These are phyloP conservation scores for Eucalyptus marginata DNA, from an alignment of 345 rosid species.

Conservation along the genomic window DNA sequence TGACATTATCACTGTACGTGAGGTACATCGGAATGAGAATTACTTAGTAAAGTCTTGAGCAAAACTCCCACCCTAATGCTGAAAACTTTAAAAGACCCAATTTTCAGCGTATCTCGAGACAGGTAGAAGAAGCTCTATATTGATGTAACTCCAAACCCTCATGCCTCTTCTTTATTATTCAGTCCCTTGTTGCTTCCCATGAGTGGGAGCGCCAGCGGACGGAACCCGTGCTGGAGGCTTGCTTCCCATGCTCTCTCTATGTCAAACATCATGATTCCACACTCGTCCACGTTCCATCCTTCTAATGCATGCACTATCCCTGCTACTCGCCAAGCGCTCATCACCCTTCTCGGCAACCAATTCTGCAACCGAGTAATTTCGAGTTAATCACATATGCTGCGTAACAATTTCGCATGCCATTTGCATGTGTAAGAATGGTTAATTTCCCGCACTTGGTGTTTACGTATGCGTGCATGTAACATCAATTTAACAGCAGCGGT, in stretches of 20 bases:
- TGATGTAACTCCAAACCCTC: neutral
- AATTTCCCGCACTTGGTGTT: neutral
- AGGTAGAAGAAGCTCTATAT: neutral
- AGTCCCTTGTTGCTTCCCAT: neutral
- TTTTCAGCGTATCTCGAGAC: neutral
- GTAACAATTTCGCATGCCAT: neutral
- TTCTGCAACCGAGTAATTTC: constrained; percentile 12
- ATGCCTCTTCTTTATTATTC: neutral
- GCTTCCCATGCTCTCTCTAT: constrained; percentile 33
- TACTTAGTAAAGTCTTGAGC: neutral
- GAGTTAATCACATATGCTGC: neutral
- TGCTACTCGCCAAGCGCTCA: constrained; percentile 49
- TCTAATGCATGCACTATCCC: constrained; percentile 48
- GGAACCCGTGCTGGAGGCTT: constrained; percentile 39
- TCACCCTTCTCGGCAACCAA: constrained; percentile 45
- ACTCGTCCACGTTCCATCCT: constrained; percentile 39
- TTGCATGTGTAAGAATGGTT: neutral
- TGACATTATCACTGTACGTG: neutral
- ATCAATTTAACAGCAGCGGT: neutral
- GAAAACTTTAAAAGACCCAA: no score
- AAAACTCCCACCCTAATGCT: no score
- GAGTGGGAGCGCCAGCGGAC: constrained; percentile 6
- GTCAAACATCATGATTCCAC: constrained; percentile 13
- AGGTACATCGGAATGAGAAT: neutral
- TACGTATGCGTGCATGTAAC: no score